Conservation (phyloP, 495 filamentous ascomycete species). For the Penicillium alfredii region DNA sequence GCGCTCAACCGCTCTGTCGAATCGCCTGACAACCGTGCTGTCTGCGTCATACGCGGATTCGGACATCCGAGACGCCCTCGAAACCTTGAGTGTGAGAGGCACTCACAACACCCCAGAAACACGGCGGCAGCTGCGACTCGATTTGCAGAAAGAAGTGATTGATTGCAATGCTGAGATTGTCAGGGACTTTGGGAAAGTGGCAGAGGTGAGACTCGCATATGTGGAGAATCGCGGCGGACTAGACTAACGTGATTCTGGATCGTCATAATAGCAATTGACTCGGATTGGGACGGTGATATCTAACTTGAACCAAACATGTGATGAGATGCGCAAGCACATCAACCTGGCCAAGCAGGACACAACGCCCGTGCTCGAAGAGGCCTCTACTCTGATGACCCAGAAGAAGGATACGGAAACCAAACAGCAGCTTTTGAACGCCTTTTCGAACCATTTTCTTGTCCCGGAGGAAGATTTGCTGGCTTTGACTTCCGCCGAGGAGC, state of each 20-base stretch:
- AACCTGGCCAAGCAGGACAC: constrained; percentile 68
- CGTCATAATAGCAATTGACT: constrained; percentile 63
- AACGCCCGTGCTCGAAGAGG: constrained; percentile 70
- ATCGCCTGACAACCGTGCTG: constrained; percentile 74
- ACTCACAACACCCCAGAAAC: constrained; percentile 73
- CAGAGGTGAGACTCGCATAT: constrained; percentile 57
- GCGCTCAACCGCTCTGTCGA: constrained; percentile 60
- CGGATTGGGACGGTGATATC: constrained; percentile 75
- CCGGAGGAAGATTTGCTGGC: constrained; percentile 68
- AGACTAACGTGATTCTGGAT: constrained; percentile 11
- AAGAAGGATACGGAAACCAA: constrained; percentile 78
- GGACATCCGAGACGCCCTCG: constrained; percentile 82
- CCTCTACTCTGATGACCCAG: constrained; percentile 65
- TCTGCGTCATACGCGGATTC: constrained; percentile 89
- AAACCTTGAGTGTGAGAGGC: constrained; percentile 64
- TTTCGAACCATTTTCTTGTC: constrained; percentile 78
- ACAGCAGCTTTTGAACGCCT: constrained; percentile 73
- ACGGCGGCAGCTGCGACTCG: constrained; percentile 70
- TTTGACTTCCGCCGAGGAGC: constrained; percentile 69
- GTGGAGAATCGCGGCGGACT: not conserved
- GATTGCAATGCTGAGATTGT: constrained; percentile 91
- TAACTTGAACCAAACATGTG: constrained; percentile 72
- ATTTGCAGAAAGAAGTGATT: constrained; percentile 89
- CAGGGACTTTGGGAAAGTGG: constrained; percentile 81
- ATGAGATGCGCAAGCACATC: constrained; percentile 75